Percentiles rank a stretch among this genome's conserved stretches.
phyloP scores from a whole-genome alignment of 2,329 filamentous ascomycete genomes.

The Exophiala dermatitidis region DNA sequence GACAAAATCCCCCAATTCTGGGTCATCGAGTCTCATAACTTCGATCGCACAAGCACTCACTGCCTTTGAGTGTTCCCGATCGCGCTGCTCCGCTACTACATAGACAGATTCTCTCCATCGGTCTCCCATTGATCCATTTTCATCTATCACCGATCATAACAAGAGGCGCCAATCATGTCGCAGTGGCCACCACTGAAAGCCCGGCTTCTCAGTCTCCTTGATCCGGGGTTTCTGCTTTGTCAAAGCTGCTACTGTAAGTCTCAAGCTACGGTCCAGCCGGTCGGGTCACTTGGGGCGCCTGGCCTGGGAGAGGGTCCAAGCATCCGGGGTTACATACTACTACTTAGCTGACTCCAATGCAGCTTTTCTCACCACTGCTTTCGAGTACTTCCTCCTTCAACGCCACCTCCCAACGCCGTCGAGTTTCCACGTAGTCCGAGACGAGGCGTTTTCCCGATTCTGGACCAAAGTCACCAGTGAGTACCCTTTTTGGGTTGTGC shows the following conservation, averaged over 20 bases:
- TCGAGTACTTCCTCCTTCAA: slow-evolving; percentile 12
- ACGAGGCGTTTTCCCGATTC: slow-evolving; percentile 37
- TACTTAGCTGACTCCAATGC: not conserved
- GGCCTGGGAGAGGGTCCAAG: no score
- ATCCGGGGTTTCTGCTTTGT: slow-evolving; percentile 9
- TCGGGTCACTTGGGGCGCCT: no score
- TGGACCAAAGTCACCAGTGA: slow-evolving; percentile 37
- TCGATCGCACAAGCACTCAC: no score
- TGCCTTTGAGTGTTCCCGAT: no score
- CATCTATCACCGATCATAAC: no score
- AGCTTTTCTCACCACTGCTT: slow-evolving; percentile 15
- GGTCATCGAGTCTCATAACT: no score
- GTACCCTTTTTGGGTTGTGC: not conserved
- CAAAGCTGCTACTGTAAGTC: slow-evolving; percentile 8
- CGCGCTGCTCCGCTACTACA: no score
- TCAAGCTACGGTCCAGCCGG: not conserved
- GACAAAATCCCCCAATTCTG: no score
- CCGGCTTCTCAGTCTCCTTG: slow-evolving; percentile 6
- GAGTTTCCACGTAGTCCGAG: slow-evolving; percentile 29
- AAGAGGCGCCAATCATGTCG: not conserved
- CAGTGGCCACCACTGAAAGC: slow-evolving; percentile 16
- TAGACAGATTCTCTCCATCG: no score
- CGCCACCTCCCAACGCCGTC: slow-evolving; percentile 6
- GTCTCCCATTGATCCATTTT: no score
- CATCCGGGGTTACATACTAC: no score